Percentiles rank a stretch among this genome's conserved stretches.
These are phyloP conservation scores for Ceratocystiopsis sp. DNA, from an alignment of 2,329 filamentous ascomycete species.

Conservation along the genomic window DNA sequence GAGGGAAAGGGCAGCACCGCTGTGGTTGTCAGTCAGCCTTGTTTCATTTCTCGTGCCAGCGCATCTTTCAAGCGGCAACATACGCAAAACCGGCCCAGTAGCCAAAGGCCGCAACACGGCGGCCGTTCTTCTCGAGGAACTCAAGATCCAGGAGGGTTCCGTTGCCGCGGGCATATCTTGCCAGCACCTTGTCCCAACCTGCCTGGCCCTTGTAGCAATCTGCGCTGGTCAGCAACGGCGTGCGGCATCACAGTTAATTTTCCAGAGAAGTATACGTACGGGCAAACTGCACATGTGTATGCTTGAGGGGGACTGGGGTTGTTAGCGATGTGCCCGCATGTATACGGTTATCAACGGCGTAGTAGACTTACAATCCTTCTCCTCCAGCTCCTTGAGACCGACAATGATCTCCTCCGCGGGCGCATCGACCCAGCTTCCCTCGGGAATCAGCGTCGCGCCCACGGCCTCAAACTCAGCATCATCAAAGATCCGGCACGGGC, in stretches of 20 bases:
- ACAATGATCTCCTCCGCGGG: constrained; percentile 54
- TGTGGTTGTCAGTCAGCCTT: constrained; percentile 19
- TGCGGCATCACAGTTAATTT: too few species aligned
- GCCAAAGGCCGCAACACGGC: constrained; percentile 55
- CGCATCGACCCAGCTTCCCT: constrained; percentile 50
- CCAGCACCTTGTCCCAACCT: constrained; percentile 65
- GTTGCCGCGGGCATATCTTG: constrained; percentile 58
- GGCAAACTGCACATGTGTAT: too few species aligned
- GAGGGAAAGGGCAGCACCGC: constrained; percentile 55
- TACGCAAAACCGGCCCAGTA: constrained; percentile 49
- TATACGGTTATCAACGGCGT: too few species aligned
- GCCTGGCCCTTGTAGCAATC: constrained; percentile 61
- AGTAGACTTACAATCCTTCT: constrained; percentile 13
- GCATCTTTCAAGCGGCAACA: too few species aligned
- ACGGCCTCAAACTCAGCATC: constrained; percentile 43
- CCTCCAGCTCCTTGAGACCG: constrained; percentile 62
- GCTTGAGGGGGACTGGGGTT: too few species aligned
- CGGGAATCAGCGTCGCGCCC: constrained; percentile 47
- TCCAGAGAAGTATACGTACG: too few species aligned
- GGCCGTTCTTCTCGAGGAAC: constrained; percentile 52
- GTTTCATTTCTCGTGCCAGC: too few species aligned
- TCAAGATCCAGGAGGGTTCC: constrained; percentile 74
- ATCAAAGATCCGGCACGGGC: constrained; percentile 48
- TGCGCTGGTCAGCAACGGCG: too few species aligned
- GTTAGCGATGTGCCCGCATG: too few species aligned